Percentiles rank a stretch among this genome's conserved stretches.
Conservation (phyloP, 2,329 filamentous ascomycete genomes). For the Penicillium thymicola region DNA sequence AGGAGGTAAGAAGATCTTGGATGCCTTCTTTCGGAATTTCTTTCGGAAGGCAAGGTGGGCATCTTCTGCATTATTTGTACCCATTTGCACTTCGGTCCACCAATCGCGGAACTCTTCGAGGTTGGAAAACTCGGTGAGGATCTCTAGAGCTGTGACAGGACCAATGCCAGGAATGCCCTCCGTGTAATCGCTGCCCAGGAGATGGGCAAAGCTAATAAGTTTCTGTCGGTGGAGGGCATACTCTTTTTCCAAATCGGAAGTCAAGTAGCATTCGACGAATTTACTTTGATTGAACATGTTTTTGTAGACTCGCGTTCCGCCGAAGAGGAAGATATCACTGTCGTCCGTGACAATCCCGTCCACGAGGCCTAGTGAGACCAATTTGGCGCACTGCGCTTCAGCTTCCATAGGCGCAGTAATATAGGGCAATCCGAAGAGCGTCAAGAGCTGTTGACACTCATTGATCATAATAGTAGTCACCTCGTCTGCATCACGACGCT, state of each 20-base stretch:
- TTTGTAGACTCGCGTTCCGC: conserved; percentile 94
- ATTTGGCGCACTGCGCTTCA: conserved; percentile 92
- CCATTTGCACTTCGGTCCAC: conserved; percentile 79
- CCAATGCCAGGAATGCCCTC: conserved; percentile 88
- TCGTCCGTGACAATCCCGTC: conserved; percentile 98
- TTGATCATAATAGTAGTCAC: conserved; percentile 94
- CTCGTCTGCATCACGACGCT: conserved; percentile 91
- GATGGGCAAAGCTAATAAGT: conserved; percentile 83
- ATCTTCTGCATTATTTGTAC: conserved; percentile 57
- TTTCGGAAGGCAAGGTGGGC: conserved; percentile 66
- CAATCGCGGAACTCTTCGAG: conserved; percentile 79
- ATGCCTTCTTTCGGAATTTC: conserved; percentile 79
- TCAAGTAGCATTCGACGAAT: conserved; percentile 92
- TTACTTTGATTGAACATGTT: conserved; percentile 99
- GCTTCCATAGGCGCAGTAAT: conserved; percentile 99
- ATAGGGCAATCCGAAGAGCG: conserved; percentile 90
- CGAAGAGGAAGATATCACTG: conserved; percentile 94
- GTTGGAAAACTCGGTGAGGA: conserved; percentile 78
- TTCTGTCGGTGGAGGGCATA: conserved; percentile 81
- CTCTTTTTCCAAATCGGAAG: conserved; percentile 79
- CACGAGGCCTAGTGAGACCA: conserved; percentile 80
- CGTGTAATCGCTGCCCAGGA: conserved; percentile 92
- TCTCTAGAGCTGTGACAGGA: conserved; percentile 90
- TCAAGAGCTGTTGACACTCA: conserved; percentile 87
- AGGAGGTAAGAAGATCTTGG: conserved; percentile 81